phyloP scores from a whole-genome alignment of 192 early-diverging fungal species.

The Coemansia sp. region DNA sequence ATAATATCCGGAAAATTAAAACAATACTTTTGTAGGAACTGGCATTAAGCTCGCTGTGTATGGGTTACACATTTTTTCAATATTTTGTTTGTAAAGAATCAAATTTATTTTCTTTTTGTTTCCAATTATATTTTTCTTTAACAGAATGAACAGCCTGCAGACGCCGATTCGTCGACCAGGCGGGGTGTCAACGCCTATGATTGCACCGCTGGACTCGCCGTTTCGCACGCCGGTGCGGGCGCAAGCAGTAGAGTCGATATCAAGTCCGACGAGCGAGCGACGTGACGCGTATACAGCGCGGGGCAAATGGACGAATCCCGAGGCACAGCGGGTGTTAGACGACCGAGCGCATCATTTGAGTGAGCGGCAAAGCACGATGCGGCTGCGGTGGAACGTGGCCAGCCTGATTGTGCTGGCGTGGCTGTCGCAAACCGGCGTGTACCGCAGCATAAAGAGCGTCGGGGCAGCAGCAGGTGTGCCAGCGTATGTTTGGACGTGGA shows the following conservation, averaged over 20 bases:
- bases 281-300: constrained; percentile 2
- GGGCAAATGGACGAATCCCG: constrained; percentile 41
- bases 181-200: not conserved
- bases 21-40: no score
- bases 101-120: constrained; percentile 11
- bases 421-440: constrained; percentile 37
- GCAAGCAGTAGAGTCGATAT: not conserved
- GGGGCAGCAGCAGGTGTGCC: constrained; percentile 17
- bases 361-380: constrained; percentile 39
- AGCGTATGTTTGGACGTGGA: constrained; percentile 13
- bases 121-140: not conserved
- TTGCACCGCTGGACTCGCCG: constrained; percentile 8
- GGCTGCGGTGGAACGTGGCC: constrained; percentile 47
- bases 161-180: constrained; percentile 28
- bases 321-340: constrained; percentile 45
- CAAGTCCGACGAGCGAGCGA: not conserved
- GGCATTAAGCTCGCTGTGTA: no score
- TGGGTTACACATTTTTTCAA: not conserved
- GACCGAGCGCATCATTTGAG: constrained; percentile 29
- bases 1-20: not conserved
- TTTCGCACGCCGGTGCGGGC: constrained; percentile 22
- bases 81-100: not conserved
- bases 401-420: constrained; percentile 27
- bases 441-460: constrained; percentile 22
- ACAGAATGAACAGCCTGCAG: constrained; percentile 23